Evolutionary conservation across 1,284 basidiomycete species (phyloP), one percentile per base, ranked within the genome.

Genomic region (Ceratobasidium sp.): DNA sequence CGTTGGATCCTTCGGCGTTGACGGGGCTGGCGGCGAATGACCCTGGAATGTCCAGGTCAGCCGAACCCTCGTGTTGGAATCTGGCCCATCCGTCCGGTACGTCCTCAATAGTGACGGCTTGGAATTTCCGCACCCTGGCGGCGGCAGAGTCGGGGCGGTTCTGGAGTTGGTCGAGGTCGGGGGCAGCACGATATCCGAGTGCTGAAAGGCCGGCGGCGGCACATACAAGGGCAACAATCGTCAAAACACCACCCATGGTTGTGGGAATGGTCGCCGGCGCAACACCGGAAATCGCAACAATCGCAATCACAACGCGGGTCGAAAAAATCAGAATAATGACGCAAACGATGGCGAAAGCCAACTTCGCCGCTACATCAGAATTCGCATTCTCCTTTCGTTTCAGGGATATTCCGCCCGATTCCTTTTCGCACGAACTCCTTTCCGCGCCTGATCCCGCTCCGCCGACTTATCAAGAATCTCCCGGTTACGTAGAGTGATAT

Each of bases 301-400:
- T n/a, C 6, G 22, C 6, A 27, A 39, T 3, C 56, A 54, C 8
- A 41, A 54, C 34, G 29, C 43, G 19, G 7, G 13, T 19, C 51
- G 27, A 53, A 34, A 48, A 8, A 24, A 65, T 24, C 48, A 68
- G 22, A n/a, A 31, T 11, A 62, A 62, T 39, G n/a, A 43, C n/a
- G 39, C 2, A 3, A 41, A 62, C n/a, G 14, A 43, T 6, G 22
- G 22, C 22, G 22, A 62, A 22, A 34, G 59, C 39, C n/a, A 62
- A 62, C n/a, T 62, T 24, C n/a, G 59, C 59, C n/a, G 13, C 58
- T 2, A 19, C 19, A 19, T 46, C 59, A 1, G 59, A 62, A 39
- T 43, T 62, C 6, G 39, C 59, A 1, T 62, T 62, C 19, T 62
- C 59, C 7, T 43, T 62, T 29, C 39, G 59, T 22, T 62, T 62